Evolutionary conservation across 352 stramenopile species (phyloP), one percentile per base, ranked within the genome.

Genomic region (Globisporangium splendens): DNA sequence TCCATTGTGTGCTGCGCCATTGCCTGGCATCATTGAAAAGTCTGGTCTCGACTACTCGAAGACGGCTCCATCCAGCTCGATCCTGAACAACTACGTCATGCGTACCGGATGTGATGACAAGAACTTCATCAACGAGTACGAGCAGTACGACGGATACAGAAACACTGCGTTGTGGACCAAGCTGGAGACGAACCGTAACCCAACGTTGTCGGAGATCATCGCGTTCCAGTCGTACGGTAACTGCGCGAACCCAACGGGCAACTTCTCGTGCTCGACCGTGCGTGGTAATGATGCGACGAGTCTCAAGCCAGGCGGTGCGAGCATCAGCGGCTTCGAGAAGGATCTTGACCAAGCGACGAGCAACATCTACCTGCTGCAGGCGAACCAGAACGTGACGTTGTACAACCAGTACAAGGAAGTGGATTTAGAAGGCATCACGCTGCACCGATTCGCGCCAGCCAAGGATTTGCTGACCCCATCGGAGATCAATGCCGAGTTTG

Each of bases 181-280:
- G 46, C 35, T 88, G 14, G 72, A 69, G 18, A 61, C 65, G 47
- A 63, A 61, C 28, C 70, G 73, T 20, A 83, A 83, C 63, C 78
- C 78, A 50, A 88, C 73, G 20, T 46, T 83, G 21, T 18, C 43
- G 35, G 78, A 88, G 55, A 54, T 88, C 21, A 56, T 59, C 3
- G 69, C 63, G n/a, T 88, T 86, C 52, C 44, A 65, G 18, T 48
- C 24, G 24, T 88, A 88, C 56, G 73, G 73, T 20, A 83, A 87
- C 68, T 87, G 77, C 59, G 65, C 68, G 18, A 68, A 63, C 18
- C 68, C 69, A 24, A 63, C 59, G 17, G 52, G 51, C 18, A 89
- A 89, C 74, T 48, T 85, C 22, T 86, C 77, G 38, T 89, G 79
- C 62, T 82, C 62, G 47, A 56, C 66, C 2, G 77, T 89, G 48